Base-by-base conservation (phyloP, 2,329 filamentous ascomycete genomes). In the Sphaerulina populicola region DNA sequence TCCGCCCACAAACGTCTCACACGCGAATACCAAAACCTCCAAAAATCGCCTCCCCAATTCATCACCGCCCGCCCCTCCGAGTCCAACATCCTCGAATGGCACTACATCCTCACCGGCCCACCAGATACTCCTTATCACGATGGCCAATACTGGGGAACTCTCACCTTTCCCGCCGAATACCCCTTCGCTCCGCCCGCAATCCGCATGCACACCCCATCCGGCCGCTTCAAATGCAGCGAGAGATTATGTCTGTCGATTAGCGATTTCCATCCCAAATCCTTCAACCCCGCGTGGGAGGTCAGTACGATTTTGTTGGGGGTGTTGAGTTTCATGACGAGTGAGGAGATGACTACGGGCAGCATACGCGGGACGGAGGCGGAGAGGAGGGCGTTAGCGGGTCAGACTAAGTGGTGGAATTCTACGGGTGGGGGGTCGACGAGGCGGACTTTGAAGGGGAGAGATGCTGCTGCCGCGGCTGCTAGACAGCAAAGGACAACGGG, bases 211-310 rank as follows among this genome's bases (percentile, higher is more conserved):
- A 98, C 93, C 0, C 93, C 93, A 1, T 91, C 85, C 10, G 93
- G 93, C 53, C 87, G 93, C 65, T 98, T 98, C 73, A 88, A 95
- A 68, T 88, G 90, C 2, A 93, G 86, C 1, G 90, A 88, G 11
- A 81, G 93, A 44, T 81, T 98, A 18, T 98, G 93, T 65, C 83
- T 98, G 43, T 94, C 87, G 66, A 98, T 98, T 64, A 91, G 85
- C 62, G 93, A 98, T 68, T 98, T 97, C 72, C 93, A 98, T 67
- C 93, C 93, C 3, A 94, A 94, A 69, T 91, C 86, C 27, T 98
- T 97, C 76, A 98, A 98, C 68, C 93, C 93, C 1, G 90, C 93
- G 1, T 98, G 93, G 93, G 91, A 95, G 66, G 93, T 98, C 6
- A 91, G 86, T 49, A 98, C 93, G 0, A 98, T 98, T 58, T 75